Conservation (phyloP, 2,329 filamentous ascomycete genomes). For the Aspergillus quadricinctus region DNA sequence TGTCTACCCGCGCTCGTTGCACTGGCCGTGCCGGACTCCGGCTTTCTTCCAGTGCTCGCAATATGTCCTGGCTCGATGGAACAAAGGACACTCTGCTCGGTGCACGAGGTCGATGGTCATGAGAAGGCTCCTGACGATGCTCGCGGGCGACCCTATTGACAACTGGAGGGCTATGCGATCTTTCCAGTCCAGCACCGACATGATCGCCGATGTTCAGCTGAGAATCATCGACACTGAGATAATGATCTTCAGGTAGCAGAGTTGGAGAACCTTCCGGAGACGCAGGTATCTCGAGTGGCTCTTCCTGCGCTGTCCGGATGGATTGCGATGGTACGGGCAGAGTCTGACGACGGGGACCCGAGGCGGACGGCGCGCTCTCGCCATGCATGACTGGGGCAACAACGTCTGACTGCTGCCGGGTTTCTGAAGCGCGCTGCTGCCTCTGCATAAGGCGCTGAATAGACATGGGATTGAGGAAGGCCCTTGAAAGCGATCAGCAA, state of each 20-base stretch:
- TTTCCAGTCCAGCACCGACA: constrained; percentile 8
- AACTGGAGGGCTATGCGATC: constrained; percentile 15
- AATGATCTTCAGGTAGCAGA: constrained; percentile 7
- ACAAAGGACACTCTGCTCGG: background rate
- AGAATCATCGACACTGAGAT: constrained; percentile 11
- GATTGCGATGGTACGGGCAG: constrained; percentile 4
- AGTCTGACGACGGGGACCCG: background rate
- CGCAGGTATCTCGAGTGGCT: constrained; percentile 6
- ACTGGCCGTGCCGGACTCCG: background rate
- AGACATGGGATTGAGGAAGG: constrained; percentile 8
- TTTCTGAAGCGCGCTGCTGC: constrained; percentile 1
- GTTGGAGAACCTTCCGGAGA: constrained; percentile 9
- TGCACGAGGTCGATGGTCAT: background rate
- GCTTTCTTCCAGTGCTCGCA: constrained; percentile 2
- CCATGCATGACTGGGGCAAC: background rate
- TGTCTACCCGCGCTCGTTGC: background rate
- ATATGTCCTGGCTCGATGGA: constrained; percentile 5
- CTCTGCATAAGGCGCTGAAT: constrained; percentile 14
- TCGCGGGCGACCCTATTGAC: background rate
- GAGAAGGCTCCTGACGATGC: background rate
- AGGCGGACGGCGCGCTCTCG: background rate
- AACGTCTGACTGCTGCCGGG: constrained; percentile 10
- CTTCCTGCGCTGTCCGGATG: background rate
- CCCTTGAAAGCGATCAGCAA: constrained; percentile 6
- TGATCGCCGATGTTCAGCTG: constrained; percentile 9